Evolutionary conservation across 345 rosid species (phyloP), one percentile per base, ranked within the genome.

Genomic region (Clarkia xantiana): DNA sequence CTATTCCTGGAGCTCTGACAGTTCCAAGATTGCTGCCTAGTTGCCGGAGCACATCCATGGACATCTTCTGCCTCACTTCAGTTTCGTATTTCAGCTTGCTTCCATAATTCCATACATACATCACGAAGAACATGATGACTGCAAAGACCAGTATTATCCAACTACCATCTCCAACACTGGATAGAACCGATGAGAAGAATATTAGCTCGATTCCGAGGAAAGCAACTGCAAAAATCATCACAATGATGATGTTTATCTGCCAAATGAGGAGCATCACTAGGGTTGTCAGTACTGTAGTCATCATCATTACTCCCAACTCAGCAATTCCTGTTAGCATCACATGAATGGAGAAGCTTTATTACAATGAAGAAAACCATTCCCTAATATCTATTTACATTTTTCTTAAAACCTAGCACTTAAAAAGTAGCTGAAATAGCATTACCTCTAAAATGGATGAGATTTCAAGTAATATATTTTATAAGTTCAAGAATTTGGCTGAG

Each of bases 241-340:
- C 96, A 20, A 86, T 50, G 44, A 80, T 47, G 64, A 91, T 91
- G 70, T 91, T 86, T 62, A 84, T 91, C 78, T 84, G 93, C 98
- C 98, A 91, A 67, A 91, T 82, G 53, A 91, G 96, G 70, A 91
- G 96, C 98, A 91, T 91, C 59, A 91, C 94, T 45, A 91, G 58
- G 23, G 96, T 91, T 58, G 87, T 94, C 54, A 91, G 74, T 47
- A 81, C 45, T 55, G 96, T 86, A 43, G 96, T 91, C 84, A 84
- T 91, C 96, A 86, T 91, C 98, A 91, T 91, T 66, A 91, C 95
- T 52, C 94, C 96, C 18, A 86, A 73, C 81, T 86, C 98, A 51
- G 93, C 94, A 76, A 91, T 81, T 61, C 90, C 96, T 91, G 86
- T 48, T 44, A 65, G 82, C 94, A 86, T 89, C 57, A 89, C 73